Percentiles rank a stretch among this genome's conserved stretches.
These are phyloP conservation scores for Colletotrichum tofieldiae DNA, from an alignment of 2,329 filamentous ascomycete genomes.

Conservation along the genomic window DNA sequence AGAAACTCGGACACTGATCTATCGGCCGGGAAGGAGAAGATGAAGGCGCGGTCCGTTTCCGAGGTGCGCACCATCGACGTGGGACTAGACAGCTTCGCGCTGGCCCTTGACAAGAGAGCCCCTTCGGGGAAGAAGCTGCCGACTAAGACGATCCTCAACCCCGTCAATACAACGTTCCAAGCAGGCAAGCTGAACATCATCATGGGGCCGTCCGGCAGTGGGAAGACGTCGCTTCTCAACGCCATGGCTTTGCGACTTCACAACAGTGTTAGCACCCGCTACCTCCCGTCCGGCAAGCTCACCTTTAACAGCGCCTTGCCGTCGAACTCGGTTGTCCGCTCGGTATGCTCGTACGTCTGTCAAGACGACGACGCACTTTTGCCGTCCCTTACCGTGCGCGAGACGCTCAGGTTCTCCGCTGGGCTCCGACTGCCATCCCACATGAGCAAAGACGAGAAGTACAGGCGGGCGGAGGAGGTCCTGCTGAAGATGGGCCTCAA, in stretches of 20 bases:
- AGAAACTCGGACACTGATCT: constrained; percentile 72
- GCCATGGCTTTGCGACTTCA: constrained; percentile 79
- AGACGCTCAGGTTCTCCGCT: constrained; percentile 81
- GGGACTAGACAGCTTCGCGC: constrained; percentile 73
- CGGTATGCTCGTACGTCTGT: constrained; percentile 83
- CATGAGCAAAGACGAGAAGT: constrained; percentile 79
- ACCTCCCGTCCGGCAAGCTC: constrained; percentile 74
- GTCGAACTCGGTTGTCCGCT: constrained; percentile 78
- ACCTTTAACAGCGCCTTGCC: constrained; percentile 80
- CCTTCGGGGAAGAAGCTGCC: constrained; percentile 66
- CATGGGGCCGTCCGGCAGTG: constrained; percentile 85
- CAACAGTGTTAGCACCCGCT: constrained; percentile 73
- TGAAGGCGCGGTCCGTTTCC: constrained; percentile 67
- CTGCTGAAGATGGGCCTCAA: constrained; percentile 83
- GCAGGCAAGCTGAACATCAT: constrained; percentile 81
- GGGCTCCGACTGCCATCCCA: constrained; percentile 79
- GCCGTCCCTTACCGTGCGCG: constrained; percentile 81
- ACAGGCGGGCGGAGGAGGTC: constrained; percentile 78
- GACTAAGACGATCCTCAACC: constrained; percentile 75
- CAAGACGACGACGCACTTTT: constrained; percentile 85
- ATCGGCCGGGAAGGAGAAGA: constrained; percentile 80
- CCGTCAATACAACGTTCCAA: constrained; percentile 77
- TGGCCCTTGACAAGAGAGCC: constrained; percentile 76
- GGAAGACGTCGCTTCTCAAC: constrained; percentile 83
- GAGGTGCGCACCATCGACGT: constrained; percentile 76